These are phyloP conservation scores for Neophaeococcomyces mojaviensis DNA, from an alignment of 2,329 filamentous ascomycete species.

Conservation along the genomic window DNA sequence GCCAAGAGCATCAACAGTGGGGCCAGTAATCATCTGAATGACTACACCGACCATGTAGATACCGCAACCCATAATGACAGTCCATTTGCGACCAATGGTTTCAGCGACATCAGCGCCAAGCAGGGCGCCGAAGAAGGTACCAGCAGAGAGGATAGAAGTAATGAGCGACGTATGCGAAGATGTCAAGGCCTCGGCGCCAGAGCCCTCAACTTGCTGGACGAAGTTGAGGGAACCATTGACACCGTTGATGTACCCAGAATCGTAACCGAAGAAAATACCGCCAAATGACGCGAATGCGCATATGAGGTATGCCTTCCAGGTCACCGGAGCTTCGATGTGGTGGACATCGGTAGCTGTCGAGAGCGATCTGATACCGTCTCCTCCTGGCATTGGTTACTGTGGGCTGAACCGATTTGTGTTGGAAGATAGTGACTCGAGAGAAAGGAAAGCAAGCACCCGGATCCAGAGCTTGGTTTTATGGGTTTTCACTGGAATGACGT, in stretches of 20 bases:
- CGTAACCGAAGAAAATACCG: conserved; percentile 53
- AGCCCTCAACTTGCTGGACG: conserved; percentile 31
- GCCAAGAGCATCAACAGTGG: conserved; percentile 38
- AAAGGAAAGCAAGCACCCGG: not conserved
- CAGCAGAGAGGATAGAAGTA: conserved; percentile 66
- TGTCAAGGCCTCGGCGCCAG: conserved; percentile 36
- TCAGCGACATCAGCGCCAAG: conserved; percentile 71
- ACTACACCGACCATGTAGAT: conserved; percentile 64
- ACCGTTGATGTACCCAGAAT: conserved; percentile 48
- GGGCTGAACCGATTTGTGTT: not conserved
- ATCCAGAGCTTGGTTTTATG: conserved; percentile 5
- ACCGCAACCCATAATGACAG: conserved; percentile 59
- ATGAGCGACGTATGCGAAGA: conserved; percentile 52
- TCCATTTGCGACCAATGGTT: conserved; percentile 60
- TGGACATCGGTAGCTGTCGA: conserved; percentile 34
- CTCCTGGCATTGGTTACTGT: conserved; percentile 7
- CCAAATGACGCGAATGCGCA: conserved; percentile 55
- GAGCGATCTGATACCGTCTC: conserved; percentile 3
- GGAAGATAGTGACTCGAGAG: no score
- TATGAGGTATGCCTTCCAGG: conserved; percentile 51
- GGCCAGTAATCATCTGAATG: conserved; percentile 54
- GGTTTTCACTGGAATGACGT: conserved; percentile 5
- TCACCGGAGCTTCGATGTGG: conserved; percentile 52
- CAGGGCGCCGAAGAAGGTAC: conserved; percentile 70
- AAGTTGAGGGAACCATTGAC: conserved; percentile 44